Percentiles rank a stretch among this genome's conserved stretches.
Evolutionary conservation across 768 basidiomycete species (phyloP).

Genomic region (Trametes villosa): DNA sequence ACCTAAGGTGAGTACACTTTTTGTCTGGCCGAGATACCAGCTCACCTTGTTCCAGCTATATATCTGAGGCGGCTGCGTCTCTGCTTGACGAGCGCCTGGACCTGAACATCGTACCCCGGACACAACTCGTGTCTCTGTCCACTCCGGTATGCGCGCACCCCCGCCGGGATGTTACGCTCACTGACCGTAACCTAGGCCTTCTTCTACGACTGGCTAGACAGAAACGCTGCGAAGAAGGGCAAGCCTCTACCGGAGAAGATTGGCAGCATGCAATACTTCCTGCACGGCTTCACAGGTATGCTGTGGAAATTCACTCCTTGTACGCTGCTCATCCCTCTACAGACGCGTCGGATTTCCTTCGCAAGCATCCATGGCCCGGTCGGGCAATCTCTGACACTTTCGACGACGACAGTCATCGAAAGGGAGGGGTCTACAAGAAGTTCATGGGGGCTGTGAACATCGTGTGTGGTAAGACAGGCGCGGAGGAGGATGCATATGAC

Average conservation of each 20-base stretch:
- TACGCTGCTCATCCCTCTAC: not conserved
- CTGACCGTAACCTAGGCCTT: constrained; percentile 59
- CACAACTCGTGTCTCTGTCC: constrained; percentile 80
- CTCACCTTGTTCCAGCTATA: constrained; percentile 56
- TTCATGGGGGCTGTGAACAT: constrained; percentile 71
- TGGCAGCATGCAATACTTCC: constrained; percentile 88
- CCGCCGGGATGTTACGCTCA: constrained; percentile 1
- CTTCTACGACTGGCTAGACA: constrained; percentile 91
- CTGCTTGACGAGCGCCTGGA: constrained; percentile 75
- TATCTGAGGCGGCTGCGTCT: constrained; percentile 89
- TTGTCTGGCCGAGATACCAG: constrained; percentile 6
- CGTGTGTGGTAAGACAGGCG: constrained; percentile 84
- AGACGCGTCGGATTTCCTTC: constrained; percentile 89
- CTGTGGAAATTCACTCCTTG: not conserved
- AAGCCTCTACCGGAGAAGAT: constrained; percentile 86
- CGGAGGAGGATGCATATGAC: constrained; percentile 69
- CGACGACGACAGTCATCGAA: constrained; percentile 81
- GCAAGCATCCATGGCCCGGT: constrained; percentile 88
- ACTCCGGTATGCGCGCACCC: constrained; percentile 52
- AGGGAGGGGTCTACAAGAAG: constrained; percentile 68
- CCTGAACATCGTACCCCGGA: constrained; percentile 83
- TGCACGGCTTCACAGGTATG: constrained; percentile 79
- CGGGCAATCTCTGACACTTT: constrained; percentile 84
- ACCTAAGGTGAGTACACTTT: constrained; percentile 61
- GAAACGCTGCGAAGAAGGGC: constrained; percentile 80